Evolutionary conservation across 129 eudicot species (phyloP).

Genomic region (Chrysanthemum makinoi): DNA sequence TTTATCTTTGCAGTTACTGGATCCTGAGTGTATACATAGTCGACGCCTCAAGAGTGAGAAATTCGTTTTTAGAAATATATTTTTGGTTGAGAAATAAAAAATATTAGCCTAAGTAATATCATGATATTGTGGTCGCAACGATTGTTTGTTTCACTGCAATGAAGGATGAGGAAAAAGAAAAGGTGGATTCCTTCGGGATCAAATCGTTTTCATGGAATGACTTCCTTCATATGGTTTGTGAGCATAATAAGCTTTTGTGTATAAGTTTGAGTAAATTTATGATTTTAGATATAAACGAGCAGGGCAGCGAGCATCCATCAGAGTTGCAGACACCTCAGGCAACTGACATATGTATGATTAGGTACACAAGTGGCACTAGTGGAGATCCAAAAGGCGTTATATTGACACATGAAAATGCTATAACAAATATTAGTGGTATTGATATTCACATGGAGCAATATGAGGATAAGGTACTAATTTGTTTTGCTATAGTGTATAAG

Average conservation of each 20-base stretch:
- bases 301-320: neutral
- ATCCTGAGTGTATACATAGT: constrained; percentile 76
- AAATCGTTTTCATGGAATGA: constrained; percentile 69
- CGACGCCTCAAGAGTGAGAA: constrained; percentile 72
- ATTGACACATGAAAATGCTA: constrained; percentile 71
- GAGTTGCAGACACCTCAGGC: constrained; percentile 56
- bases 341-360: constrained; percentile 58
- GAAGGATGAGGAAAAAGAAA: constrained; percentile 48
- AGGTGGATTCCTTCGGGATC: constrained; percentile 50
- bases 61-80: neutral
- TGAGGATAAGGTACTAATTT: constrained; percentile 63
- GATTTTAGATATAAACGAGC: no score
- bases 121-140: constrained; percentile 33
- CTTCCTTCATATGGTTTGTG: constrained; percentile 47
- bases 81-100: neutral
- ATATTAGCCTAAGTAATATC: neutral
- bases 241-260: no score
- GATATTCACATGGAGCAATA: constrained; percentile 83
- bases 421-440: constrained; percentile 54
- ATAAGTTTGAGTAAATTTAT: no score
- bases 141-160: constrained; percentile 75
- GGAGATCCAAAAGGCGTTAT: constrained; percentile 96
- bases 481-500: neutral
- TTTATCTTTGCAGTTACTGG: constrained; percentile 54
- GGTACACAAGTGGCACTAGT: constrained; percentile 97